Percentiles rank a stretch among this genome's conserved stretches.
These are phyloP conservation scores for Chlorencoelia australis DNA, from an alignment of 2,329 filamentous ascomycete genomes.

Conservation along the genomic window DNA sequence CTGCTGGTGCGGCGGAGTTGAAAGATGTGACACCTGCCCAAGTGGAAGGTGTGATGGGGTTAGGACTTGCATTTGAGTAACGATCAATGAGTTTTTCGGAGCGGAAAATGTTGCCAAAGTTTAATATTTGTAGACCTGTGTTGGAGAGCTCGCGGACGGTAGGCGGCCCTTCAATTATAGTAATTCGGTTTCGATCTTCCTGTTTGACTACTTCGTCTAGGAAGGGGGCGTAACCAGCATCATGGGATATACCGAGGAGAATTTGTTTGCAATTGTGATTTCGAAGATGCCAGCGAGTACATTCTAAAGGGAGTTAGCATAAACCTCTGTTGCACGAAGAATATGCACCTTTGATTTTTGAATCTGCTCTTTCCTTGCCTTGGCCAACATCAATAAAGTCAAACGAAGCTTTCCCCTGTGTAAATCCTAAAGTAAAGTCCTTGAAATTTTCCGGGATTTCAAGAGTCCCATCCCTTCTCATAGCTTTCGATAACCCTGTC, in stretches of 20 bases:
- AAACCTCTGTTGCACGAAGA: neutral
- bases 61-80: constrained; percentile 20
- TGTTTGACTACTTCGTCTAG: constrained; percentile 41
- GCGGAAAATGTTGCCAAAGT: constrained; percentile 43
- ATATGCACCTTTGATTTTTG: constrained; percentile 47
- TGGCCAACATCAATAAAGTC: constrained; percentile 55
- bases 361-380: constrained; percentile 47
- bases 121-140: constrained; percentile 37
- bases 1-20: constrained; percentile 11
- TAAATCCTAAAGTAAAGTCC: constrained; percentile 51
- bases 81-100: constrained; percentile 39
- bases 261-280: constrained; percentile 54
- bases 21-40: constrained; percentile 26
- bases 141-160: constrained; percentile 39
- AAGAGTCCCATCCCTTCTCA: constrained; percentile 39
- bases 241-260: constrained; percentile 51
- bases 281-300: constrained; percentile 44
- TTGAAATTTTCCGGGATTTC: constrained; percentile 36
- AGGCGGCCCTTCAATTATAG: constrained; percentile 44
- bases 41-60: constrained; percentile 15
- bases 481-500: constrained; percentile 37
- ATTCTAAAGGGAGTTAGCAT: constrained; percentile 19
- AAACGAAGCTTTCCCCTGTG: constrained; percentile 46
- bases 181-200: constrained; percentile 38
- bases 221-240: constrained; percentile 49